Evolutionary conservation across 2,329 filamentous ascomycete species (phyloP), one percentile per base, ranked within the genome.

Genomic region (Phoma herbarum): DNA sequence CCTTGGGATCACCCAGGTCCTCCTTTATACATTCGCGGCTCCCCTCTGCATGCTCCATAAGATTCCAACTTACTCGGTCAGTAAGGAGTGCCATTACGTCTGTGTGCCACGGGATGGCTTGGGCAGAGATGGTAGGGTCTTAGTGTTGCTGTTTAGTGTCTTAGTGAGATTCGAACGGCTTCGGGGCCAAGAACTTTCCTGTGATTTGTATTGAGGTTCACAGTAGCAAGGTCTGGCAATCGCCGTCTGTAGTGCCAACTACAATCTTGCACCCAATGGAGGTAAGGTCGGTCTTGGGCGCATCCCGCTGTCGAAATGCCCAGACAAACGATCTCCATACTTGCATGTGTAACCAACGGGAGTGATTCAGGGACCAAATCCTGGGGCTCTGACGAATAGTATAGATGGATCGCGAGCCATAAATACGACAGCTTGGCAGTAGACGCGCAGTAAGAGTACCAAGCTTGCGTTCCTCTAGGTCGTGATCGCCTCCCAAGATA

Each of bases 401-500:
- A 46, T 12, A 22, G 16, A 37, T 29, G 18, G 11, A 45, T 2
- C 6, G 7, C 16, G 29, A 18, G n/a, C 45, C 51, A 51, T 45
- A 53, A 41, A 53, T 41, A 53, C n/a, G 16, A 14, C 28, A 45
- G 39, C 37, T 49, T 45, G 28, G 56, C 56, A 39, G 37, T 48
- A n/a, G 45, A 22, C 14, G 5, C 14, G 25, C 35, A 35, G 10
- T 8, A 20, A 31, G 41, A 25, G 11, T 28, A 46, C 26, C 43
- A 28, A 51, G 46, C 46, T 50, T 59, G 45, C 43, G 22, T 50
- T 52, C 16, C 22, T 29, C 33, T 37, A 37, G 42, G 52, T 43
- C 23, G 18, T 55, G 52, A 60, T 56, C 47, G 43, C 28, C 52
- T 35, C 23, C 64, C 64, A 70, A 69, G 66, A 62, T 68, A 73